Conservation (phyloP, 495 filamentous ascomycete species). For the Xylaria grammica region DNA sequence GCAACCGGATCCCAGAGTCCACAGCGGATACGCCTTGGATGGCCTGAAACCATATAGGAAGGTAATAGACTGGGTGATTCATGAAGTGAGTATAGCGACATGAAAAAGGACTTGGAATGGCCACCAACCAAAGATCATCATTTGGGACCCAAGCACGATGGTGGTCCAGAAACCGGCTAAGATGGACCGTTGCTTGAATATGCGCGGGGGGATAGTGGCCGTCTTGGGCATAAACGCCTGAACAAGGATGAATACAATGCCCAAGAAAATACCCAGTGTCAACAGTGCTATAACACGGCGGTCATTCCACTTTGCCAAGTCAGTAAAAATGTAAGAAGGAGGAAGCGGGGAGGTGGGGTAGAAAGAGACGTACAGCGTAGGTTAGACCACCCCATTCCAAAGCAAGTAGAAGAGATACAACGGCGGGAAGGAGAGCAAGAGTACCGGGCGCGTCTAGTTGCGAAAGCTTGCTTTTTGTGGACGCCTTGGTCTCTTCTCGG, state of each 20-base stretch:
- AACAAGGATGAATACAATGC: constrained; percentile 60
- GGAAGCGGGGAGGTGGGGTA: neutral
- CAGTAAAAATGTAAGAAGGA: neutral
- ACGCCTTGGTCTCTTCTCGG: constrained; percentile 43
- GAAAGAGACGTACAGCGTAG: constrained; percentile 46
- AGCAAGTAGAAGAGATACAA: constrained; percentile 72
- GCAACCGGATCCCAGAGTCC: constrained; percentile 54
- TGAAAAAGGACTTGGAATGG: constrained; percentile 52
- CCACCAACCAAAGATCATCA: constrained; percentile 63
- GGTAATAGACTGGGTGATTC: constrained; percentile 53
- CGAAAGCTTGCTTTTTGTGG: constrained; percentile 50
- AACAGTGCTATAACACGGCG: constrained; percentile 68
- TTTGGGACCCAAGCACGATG: constrained; percentile 55
- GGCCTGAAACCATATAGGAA: constrained; percentile 74
- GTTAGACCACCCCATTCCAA: constrained; percentile 79
- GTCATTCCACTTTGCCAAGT: constrained; percentile 53
- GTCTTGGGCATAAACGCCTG: constrained; percentile 66
- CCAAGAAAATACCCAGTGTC: constrained; percentile 63
- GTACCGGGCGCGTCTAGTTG: constrained; percentile 70
- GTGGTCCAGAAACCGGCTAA: constrained; percentile 56
- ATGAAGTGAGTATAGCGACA: constrained; percentile 55
- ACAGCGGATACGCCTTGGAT: constrained; percentile 61
- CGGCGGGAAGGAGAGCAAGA: constrained; percentile 65
- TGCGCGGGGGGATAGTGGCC: constrained; percentile 72
- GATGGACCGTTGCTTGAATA: constrained; percentile 71